Evolutionary conservation across 78 protist species (phyloP), one percentile per base, ranked within the genome.

Genomic region (Ministeria vibrans): DNA sequence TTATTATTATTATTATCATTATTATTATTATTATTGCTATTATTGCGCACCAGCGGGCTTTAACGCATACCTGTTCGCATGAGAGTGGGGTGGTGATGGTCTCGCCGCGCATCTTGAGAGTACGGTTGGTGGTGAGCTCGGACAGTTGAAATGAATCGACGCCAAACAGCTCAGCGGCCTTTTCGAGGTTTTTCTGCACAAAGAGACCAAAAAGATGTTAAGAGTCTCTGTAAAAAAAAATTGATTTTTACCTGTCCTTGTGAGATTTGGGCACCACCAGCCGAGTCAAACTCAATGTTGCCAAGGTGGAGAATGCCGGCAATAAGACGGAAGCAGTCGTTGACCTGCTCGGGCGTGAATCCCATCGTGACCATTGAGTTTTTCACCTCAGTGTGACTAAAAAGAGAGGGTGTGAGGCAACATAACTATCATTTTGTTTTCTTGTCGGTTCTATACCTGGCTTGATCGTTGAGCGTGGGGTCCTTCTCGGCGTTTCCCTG

Each of bases 291-390:
- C 30, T 62, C 61, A 1, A 82, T 15, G 78, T 89, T 89, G 70
- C 93, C 89, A 30, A 89, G 30, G 46, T 81, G 63, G 3, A 89
- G 45, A 30, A 89, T 70, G 62, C 83, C 89, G 11, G 90, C 85
- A 6, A 89, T 22, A 2, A 86, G 32, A 39, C 39, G 69, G 69
- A 89, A 83, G 0, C 81, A 70, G 43, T 82, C 85, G 42, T 3
- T 39, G 66, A 66, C 70, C 30, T 73, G 51, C 44, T 79, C 68
- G 18, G 78, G 81, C 27, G 46, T 34, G 39, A 89, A 84, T 39
- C 83, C 79, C 77, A 89, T 83, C 23, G 79, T 78, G 39, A 61
- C 71, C 87, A 89, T 84, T 34, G 93, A 89, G n/a, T n/a, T n/a
- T n/a, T n/a, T n/a, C n/a, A n/a, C n/a, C n/a, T n/a, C n/a, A n/a